Conservation (phyloP, 495 filamentous ascomycete genomes). For the Penicillium cataractarum region DNA sequence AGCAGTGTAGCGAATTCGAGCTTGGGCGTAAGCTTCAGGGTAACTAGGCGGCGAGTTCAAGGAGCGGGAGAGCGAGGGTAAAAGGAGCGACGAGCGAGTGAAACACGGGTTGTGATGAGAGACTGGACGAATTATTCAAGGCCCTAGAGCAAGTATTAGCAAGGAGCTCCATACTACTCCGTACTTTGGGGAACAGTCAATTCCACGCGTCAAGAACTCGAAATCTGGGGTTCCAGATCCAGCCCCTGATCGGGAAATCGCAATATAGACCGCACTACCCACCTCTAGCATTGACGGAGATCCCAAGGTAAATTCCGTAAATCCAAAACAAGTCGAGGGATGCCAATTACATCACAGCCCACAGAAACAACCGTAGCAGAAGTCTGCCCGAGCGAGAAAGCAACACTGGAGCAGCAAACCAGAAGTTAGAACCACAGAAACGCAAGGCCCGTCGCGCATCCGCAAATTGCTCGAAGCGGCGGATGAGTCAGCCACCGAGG, state of each 20-base stretch:
- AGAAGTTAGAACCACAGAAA: conserved; percentile 7
- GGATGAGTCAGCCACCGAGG: conserved; percentile 34
- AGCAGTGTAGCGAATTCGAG: background rate
- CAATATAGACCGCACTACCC: conserved; percentile 9
- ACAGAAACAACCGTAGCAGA: conserved; percentile 11
- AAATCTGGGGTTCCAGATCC: conserved; percentile 19
- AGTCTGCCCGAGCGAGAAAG: background rate
- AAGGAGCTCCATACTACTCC: background rate
- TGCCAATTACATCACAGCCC: conserved; percentile 27
- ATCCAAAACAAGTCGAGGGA: conserved; percentile 13
- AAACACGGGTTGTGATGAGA: conserved; percentile 13
- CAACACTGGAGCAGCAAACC: background rate
- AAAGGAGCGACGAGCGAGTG: conserved; percentile 23
- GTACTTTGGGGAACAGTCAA: background rate
- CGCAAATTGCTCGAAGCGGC: conserved; percentile 15
- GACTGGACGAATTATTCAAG: conserved; percentile 8
- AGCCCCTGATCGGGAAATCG: conserved; percentile 27
- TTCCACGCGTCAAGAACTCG: conserved; percentile 23
- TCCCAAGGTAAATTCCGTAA: background rate
- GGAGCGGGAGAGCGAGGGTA: conserved; percentile 10
- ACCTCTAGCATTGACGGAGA: conserved; percentile 16
- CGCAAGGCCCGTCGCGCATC: conserved; percentile 9
- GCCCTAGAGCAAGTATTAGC: conserved; percentile 15
- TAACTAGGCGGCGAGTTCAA: background rate
- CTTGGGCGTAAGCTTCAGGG: background rate